These are phyloP conservation scores for Kwoniella europaea DNA, from an alignment of 768 basidiomycete species.

Conservation along the genomic window DNA sequence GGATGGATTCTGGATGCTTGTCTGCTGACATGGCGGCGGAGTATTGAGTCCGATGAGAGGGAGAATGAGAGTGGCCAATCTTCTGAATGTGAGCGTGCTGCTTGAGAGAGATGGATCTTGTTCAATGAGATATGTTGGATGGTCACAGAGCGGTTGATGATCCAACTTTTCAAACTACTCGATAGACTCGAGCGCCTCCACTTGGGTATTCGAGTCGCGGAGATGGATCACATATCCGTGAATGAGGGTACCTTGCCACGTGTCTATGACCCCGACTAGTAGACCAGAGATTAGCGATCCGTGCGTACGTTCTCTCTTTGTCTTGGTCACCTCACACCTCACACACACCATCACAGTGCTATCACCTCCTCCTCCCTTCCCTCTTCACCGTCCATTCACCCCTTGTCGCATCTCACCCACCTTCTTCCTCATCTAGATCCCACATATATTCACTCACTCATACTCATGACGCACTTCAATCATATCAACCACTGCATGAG, in stretches of 20 bases:
- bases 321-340: not conserved
- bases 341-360: too few species aligned
- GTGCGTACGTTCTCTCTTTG: conserved; percentile 1
- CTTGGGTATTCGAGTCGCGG: not conserved
- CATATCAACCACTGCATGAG: not conserved
- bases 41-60: too few species aligned
- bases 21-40: conserved; percentile 22
- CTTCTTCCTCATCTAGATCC: not conserved
- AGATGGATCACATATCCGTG: not conserved
- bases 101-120: too few species aligned
- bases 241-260: not conserved
- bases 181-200: not conserved
- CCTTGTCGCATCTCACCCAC: not conserved
- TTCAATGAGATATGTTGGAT: too few species aligned
- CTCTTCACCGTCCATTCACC: not conserved
- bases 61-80: too few species aligned
- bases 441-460: not conserved
- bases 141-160: too few species aligned
- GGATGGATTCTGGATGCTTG: conserved; percentile 38
- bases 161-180: too few species aligned
- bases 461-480: conserved; percentile 9
- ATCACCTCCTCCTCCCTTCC: too few species aligned
- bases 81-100: too few species aligned
- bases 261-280: not conserved
- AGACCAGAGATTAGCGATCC: not conserved